A percentile compares a stretch with the other conserved stretches of the same genome.
Conservation (phyloP, 306 rosid genomes). For the Quillaja saponaria region DNA sequence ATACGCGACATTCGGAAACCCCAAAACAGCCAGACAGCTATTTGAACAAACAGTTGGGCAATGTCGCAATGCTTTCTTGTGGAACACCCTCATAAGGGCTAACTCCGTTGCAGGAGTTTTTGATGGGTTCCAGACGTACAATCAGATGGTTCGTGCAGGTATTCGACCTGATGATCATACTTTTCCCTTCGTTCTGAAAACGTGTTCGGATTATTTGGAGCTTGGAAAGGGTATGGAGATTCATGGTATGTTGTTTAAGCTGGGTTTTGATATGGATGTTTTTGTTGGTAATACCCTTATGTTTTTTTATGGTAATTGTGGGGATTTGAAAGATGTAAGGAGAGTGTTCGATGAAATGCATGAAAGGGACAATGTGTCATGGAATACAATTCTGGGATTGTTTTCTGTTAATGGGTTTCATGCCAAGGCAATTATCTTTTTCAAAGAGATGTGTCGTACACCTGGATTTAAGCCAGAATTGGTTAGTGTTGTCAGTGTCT, state of each 20-base stretch:
- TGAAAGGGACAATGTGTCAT: constrained; percentile 72
- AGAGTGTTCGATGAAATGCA: constrained; percentile 74
- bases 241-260: constrained; percentile 66
- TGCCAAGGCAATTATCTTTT: constrained; percentile 42
- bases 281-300: constrained; percentile 78
- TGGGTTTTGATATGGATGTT: constrained; percentile 61
- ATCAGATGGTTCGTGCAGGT: constrained; percentile 60
- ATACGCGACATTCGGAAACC: constrained; percentile 57
- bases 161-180: constrained; percentile 66
- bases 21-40: constrained; percentile 40
- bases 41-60: constrained; percentile 43
- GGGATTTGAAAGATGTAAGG: constrained; percentile 39
- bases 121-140: constrained; percentile 58
- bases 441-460: constrained; percentile 45
- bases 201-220: constrained; percentile 56
- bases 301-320: constrained; percentile 60
- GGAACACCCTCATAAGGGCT: constrained; percentile 80
- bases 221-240: constrained; percentile 67
- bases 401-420: constrained; percentile 52
- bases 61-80: constrained; percentile 64
- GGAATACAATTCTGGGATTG: constrained; percentile 72
- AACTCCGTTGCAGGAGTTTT: constrained; percentile 48
- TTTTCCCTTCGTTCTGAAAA: constrained; percentile 73
- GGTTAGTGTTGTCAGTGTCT: constrained; percentile 58
- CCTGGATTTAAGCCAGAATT: constrained; percentile 50